Conservation (phyloP, 805 yeast species). For the Sugiyamaella smithiae region DNA sequence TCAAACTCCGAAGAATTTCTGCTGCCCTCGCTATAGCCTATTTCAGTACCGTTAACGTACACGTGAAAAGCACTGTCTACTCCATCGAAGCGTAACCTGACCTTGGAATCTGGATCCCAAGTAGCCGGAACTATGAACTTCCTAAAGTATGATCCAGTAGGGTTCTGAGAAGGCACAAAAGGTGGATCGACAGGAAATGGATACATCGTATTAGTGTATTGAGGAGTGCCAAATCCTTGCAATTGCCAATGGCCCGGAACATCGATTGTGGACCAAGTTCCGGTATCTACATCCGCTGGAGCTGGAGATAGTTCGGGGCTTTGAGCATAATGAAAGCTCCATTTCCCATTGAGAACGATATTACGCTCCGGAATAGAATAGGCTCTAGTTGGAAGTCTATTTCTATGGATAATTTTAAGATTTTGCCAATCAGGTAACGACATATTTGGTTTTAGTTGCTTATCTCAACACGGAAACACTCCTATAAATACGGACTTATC, state of each 20-base stretch:
- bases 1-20: constrained; percentile 37
- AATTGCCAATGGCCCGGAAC: constrained; percentile 40
- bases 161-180: constrained; percentile 32
- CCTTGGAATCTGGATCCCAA: constrained; percentile 22
- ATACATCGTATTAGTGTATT: constrained; percentile 34
- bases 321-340: constrained; percentile 29
- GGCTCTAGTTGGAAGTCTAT: constrained; percentile 20
- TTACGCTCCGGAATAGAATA: constrained; percentile 19
- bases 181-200: constrained; percentile 38
- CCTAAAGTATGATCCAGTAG: constrained; percentile 35
- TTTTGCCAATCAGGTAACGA: constrained; percentile 11
- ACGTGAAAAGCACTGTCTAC: constrained; percentile 38
- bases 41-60: constrained; percentile 31
- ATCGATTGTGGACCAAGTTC: constrained; percentile 22
- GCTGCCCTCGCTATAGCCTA: constrained; percentile 37
- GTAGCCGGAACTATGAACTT: constrained; percentile 24
- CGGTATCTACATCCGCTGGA: background rate
- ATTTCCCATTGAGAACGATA: constrained; percentile 23
- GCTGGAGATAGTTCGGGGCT: constrained; percentile 12
- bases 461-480: no score
- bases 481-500: no score
- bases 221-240: constrained; percentile 36
- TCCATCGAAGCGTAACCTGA: constrained; percentile 36
- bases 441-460: background rate
- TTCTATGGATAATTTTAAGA: constrained; percentile 14